These are phyloP conservation scores for Naganishia sp. DNA, from an alignment of 1,284 basidiomycete species.

Conservation along the genomic window DNA sequence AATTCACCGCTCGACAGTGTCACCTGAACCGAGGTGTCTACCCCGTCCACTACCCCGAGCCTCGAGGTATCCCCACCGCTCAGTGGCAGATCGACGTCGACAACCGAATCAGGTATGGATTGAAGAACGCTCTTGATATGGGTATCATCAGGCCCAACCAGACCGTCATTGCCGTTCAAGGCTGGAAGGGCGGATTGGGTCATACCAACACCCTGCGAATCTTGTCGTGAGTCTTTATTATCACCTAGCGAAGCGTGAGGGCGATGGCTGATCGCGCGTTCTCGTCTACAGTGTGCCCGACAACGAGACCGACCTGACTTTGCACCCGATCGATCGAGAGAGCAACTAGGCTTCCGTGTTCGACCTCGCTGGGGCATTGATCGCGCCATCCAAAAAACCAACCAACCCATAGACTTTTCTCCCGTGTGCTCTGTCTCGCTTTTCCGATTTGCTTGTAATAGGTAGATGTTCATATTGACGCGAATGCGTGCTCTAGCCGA, in stretches of 20 bases:
- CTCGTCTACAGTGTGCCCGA: constrained; percentile 69
- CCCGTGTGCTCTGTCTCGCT: too few relatives aligned
- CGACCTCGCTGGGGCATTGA: too few relatives aligned
- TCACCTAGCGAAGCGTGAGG: too few relatives aligned
- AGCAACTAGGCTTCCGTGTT: constrained; percentile 1
- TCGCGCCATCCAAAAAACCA: too few relatives aligned
- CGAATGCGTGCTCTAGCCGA: too few relatives aligned
- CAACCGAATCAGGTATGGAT: constrained; percentile 66
- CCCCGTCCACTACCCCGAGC: constrained; percentile 91
- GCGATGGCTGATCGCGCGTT: not conserved
- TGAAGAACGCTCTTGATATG: constrained; percentile 81
- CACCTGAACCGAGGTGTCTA: constrained; percentile 97
- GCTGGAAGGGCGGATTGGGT: constrained; percentile 96
- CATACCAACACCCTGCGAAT: constrained; percentile 62
- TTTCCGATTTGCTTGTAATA: too few relatives aligned
- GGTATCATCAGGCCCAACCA: constrained; percentile 87
- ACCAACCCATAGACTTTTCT: too few relatives aligned
- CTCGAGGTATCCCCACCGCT: constrained; percentile 77
- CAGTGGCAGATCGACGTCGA: constrained; percentile 97
- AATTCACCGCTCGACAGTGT: constrained; percentile 93
- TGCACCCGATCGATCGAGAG: constrained; percentile 61
- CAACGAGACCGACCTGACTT: constrained; percentile 75
- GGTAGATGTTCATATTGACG: too few relatives aligned
- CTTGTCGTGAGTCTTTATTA: constrained; percentile 41
- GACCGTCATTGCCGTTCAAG: constrained; percentile 92